Conservation (phyloP, 495 filamentous ascomycete species). For the Xylaria flabelliformis region DNA sequence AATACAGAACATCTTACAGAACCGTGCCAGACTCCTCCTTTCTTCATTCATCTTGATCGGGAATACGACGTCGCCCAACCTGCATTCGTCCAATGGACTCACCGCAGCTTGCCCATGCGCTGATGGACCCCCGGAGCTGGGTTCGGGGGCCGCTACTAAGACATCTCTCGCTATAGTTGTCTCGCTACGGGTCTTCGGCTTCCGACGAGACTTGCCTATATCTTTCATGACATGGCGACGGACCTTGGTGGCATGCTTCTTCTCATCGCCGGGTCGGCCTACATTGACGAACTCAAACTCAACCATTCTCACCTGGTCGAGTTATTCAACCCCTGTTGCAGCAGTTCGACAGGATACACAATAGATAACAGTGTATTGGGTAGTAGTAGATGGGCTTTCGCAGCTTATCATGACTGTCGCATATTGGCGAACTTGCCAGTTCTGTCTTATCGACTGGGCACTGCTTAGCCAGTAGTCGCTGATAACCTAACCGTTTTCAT, state of each 20-base stretch:
- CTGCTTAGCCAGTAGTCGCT: neutral
- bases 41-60: constrained; percentile 36
- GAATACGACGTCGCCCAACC: constrained; percentile 25
- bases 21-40: constrained; percentile 30
- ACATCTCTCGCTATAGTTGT: constrained; percentile 21
- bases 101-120: constrained; percentile 1
- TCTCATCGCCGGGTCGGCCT: constrained; percentile 32
- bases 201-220: constrained; percentile 43
- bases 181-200: constrained; percentile 29
- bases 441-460: neutral
- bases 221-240: constrained; percentile 49
- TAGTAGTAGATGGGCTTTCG: neutral
- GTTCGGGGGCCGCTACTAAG: neutral
- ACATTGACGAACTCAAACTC: constrained; percentile 41
- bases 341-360: neutral
- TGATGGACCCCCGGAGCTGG: neutral
- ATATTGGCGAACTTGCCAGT: neutral
- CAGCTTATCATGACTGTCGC: neutral
- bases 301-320: constrained; percentile 25
- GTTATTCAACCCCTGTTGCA: neutral
- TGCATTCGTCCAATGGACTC: constrained; percentile 25
- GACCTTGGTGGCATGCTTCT: constrained; percentile 38
- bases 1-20: constrained; percentile 25
- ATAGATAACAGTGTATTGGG: neutral
- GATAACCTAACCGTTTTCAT: neutral